Percentiles rank a stretch among this genome's conserved stretches.
Conservation (phyloP, 163 green algal species). For the Scenedesmus sp. region DNA sequence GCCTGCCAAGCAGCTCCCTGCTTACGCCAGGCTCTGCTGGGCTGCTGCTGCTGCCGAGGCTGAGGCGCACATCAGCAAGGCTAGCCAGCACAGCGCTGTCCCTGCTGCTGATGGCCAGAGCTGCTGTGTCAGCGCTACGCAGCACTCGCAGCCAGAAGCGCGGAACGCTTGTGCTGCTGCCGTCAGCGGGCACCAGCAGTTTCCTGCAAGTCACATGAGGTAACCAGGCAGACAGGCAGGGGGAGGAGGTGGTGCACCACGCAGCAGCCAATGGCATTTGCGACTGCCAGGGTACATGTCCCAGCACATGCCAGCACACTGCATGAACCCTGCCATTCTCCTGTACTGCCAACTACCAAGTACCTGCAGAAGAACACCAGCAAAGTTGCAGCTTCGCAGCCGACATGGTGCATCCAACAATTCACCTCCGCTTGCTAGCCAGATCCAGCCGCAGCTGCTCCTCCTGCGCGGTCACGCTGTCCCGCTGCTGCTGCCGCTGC, state of each 20-base stretch:
- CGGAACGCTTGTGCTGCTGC: neutral
- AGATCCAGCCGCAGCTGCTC: constrained; percentile 17
- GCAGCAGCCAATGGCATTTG: neutral
- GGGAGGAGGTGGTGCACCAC: neutral
- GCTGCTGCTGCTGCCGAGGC: neutral
- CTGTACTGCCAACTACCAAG: too few species aligned
- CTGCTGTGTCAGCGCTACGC: constrained; percentile 37
- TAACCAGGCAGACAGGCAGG: neutral
- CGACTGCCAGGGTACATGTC: neutral
- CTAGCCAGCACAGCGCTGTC: constrained; percentile 50
- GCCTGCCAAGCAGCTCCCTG: constrained; percentile 26
- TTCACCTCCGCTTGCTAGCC: constrained; percentile 12
- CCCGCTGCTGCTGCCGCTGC: neutral
- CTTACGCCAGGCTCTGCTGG: neutral
- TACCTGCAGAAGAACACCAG: neutral
- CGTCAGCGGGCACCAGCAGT: constrained; percentile 36
- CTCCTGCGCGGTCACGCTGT: neutral
- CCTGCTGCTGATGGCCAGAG: constrained; percentile 44
- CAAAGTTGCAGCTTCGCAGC: neutral
- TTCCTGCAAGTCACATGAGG: neutral
- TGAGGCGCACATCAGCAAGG: constrained; percentile 49
- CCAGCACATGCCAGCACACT: neutral
- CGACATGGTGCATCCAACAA: neutral
- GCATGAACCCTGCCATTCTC: too few species aligned
- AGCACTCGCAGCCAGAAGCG: constrained; percentile 54